phyloP scores from a whole-genome alignment of 2,329 filamentous ascomycete genomes.

The Botrytis medusae region DNA sequence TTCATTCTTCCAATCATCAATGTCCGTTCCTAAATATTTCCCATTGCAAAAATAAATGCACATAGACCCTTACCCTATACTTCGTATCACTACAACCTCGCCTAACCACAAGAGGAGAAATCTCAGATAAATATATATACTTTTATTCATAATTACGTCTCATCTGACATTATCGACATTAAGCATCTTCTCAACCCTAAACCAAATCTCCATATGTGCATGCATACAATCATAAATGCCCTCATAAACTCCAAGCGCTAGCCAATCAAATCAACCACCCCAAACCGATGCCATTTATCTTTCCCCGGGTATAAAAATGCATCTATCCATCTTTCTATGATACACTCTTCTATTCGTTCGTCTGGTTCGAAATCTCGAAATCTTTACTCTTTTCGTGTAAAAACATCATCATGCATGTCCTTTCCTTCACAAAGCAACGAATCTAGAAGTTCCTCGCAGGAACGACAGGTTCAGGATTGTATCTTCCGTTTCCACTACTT shows the following conservation, averaged over 20 bases:
- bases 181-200: neutral
- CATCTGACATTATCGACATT: neutral
- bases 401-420: neutral
- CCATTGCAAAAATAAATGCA: accelerated
- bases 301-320: neutral
- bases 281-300: neutral
- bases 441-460: constrained; percentile 1
- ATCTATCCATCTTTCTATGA: neutral
- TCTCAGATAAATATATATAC: neutral
- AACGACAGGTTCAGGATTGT: neutral
- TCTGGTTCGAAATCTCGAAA: neutral
- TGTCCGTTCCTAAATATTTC: neutral
- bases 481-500: neutral
- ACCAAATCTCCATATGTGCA: neutral
- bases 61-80: neutral
- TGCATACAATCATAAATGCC: neutral
- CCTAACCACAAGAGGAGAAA: neutral
- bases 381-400: neutral
- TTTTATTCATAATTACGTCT: neutral
- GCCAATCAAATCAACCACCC: neutral
- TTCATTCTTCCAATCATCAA: neutral
- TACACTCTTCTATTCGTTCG: neutral
- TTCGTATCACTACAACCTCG: neutral
- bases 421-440: neutral
- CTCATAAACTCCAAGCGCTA: neutral